Conservation (phyloP, 768 basidiomycete species). For the Mycena crocata region DNA sequence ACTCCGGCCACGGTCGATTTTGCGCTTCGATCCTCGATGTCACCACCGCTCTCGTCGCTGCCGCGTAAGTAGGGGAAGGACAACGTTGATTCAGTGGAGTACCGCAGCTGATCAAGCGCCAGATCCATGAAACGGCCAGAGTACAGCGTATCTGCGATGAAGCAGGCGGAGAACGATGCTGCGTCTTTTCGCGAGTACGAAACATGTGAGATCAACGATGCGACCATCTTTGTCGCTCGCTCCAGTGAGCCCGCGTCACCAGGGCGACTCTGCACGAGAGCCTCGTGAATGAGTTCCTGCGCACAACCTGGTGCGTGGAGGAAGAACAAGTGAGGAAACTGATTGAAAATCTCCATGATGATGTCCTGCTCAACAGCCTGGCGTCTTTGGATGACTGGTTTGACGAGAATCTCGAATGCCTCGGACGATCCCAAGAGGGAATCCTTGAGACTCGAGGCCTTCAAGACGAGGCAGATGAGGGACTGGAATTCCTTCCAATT, state of each 20-base stretch:
- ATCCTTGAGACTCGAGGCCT: slow-evolving; percentile 1
- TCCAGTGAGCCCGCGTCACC: slow-evolving; percentile 19
- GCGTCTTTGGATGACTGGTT: slow-evolving; percentile 24
- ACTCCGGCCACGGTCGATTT: slow-evolving; percentile 31
- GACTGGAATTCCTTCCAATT: slow-evolving; percentile 22
- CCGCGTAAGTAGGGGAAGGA: slow-evolving; percentile 31
- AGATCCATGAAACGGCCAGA: slow-evolving; percentile 25
- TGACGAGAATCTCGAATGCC: slow-evolving; percentile 20
- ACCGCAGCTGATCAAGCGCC: slow-evolving; percentile 12
- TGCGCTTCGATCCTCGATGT: slow-evolving; percentile 31
- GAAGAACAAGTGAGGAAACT: slow-evolving; percentile 17
- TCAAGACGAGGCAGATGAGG: slow-evolving; percentile 21
- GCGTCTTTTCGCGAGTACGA: neutral
- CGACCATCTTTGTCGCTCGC: slow-evolving; percentile 15
- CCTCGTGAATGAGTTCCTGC: slow-evolving; percentile 25
- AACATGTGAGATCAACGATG: slow-evolving; percentile 15
- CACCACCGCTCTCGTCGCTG: slow-evolving; percentile 32
- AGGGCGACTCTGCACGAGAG: slow-evolving; percentile 17
- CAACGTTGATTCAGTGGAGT: slow-evolving; percentile 7
- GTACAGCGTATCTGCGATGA: slow-evolving; percentile 30
- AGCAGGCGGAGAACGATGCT: slow-evolving; percentile 23
- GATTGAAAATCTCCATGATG: slow-evolving; percentile 16
- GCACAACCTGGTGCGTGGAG: slow-evolving; percentile 21
- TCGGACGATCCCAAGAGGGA: slow-evolving; percentile 10
- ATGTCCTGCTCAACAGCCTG: slow-evolving; percentile 17